phyloP scores from a whole-genome alignment of 306 rosid species.

The Prunus kanzakura region DNA sequence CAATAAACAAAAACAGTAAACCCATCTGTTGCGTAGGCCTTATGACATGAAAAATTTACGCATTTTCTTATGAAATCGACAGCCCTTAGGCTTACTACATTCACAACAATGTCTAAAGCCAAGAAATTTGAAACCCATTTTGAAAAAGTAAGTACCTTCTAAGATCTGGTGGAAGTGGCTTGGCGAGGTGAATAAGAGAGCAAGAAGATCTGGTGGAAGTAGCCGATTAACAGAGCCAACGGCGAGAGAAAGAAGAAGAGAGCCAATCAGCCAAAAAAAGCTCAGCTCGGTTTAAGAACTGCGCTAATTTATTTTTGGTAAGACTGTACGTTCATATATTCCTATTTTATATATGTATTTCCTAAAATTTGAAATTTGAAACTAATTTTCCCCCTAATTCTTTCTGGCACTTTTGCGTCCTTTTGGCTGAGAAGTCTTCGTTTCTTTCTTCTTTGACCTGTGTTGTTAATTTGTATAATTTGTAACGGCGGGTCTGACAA shows the following conservation, averaged over 20 bases:
- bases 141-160: not conserved
- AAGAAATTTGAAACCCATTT: not conserved
- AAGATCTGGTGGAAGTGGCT: not conserved
- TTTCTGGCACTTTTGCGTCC: too few relatives aligned
- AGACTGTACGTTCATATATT: too few relatives aligned
- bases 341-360: too few relatives aligned
- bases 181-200: not conserved
- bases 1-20: not conserved
- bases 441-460: too few relatives aligned
- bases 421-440: too few relatives aligned
- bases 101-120: not conserved
- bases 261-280: not conserved
- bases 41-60: not conserved
- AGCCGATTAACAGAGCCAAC: not conserved
- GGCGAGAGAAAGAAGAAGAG: not conserved
- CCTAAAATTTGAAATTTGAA: too few relatives aligned
- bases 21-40: not conserved
- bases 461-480: too few relatives aligned
- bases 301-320: too few relatives aligned
- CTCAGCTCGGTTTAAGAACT: too few relatives aligned
- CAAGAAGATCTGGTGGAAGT: not conserved
- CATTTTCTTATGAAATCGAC: too few relatives aligned
- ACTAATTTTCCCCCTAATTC: too few relatives aligned
- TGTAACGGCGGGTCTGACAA: too few relatives aligned
- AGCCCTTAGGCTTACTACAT: not conserved